Evolutionary conservation across 805 yeast species (phyloP).

Genomic region (Pichia heedii): DNA sequence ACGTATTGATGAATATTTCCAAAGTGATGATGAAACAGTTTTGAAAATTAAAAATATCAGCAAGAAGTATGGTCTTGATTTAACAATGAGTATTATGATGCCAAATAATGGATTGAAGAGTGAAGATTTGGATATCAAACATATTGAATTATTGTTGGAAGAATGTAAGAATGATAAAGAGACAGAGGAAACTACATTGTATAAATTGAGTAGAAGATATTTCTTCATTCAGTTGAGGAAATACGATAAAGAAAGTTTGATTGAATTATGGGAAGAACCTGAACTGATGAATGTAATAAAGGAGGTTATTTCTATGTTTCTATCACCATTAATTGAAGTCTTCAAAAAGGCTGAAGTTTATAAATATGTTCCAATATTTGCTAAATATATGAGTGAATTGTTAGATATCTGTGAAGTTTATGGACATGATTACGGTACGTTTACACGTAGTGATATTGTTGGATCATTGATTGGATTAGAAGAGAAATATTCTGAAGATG

Average conservation of each 20-base stretch:
- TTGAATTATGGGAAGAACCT: constrained; percentile 78
- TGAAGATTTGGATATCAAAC: constrained; percentile 6
- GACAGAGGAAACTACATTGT: constrained; percentile 16
- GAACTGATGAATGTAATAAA: constrained; percentile 68
- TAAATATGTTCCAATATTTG: constrained; percentile 54
- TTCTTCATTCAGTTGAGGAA: constrained; percentile 57
- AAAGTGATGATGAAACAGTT: constrained; percentile 19
- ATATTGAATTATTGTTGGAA: constrained; percentile 9
- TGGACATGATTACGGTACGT: constrained; percentile 35
- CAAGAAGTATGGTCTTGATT: constrained; percentile 10
- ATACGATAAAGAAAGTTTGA: constrained; percentile 67
- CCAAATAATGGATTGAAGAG: constrained; percentile 9
- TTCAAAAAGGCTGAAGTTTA: constrained; percentile 61
- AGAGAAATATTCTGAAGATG: constrained; percentile 60
- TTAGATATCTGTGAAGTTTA: constrained; percentile 44
- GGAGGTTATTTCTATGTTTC: constrained; percentile 62
- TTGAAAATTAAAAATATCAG: constrained; percentile 25
- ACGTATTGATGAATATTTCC: constrained; percentile 25
- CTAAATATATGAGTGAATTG: constrained; percentile 59
- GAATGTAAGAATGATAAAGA: constrained; percentile 3
- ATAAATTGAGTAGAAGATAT: constrained; percentile 48
- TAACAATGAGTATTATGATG: constrained; percentile 9
- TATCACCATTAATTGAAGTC: constrained; percentile 62
- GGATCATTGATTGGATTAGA: constrained; percentile 56
- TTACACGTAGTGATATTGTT: constrained; percentile 46